These are phyloP conservation scores for Cyathus striatus DNA, from an alignment of 768 basidiomycete species.

Conservation along the genomic window DNA sequence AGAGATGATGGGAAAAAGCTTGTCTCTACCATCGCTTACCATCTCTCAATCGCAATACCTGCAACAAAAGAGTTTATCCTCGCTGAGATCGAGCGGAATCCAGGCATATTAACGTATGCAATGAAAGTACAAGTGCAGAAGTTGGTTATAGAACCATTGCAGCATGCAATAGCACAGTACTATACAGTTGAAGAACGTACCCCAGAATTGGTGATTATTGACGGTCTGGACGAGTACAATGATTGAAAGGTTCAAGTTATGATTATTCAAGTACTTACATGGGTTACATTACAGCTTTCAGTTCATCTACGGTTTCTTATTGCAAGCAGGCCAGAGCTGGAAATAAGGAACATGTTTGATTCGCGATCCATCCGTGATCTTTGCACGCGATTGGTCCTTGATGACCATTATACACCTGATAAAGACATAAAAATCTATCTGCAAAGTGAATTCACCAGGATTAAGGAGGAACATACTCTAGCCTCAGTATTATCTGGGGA, in stretches of 20 bases:
- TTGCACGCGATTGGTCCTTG: background rate
- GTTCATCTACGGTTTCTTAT: background rate
- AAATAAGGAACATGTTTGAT: background rate
- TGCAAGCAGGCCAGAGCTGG: background rate
- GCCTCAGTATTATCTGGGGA: background rate
- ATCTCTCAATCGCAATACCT: conserved; percentile 12
- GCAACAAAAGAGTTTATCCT: background rate
- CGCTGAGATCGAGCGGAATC: background rate
- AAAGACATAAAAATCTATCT: background rate
- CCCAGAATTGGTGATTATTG: conserved; percentile 12
- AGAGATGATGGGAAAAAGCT: conserved; percentile 17
- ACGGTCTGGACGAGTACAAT: conserved; percentile 18
- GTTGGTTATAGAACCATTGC: background rate
- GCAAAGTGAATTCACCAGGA: background rate
- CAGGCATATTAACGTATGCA: background rate
- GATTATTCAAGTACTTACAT: background rate
- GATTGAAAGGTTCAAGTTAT: background rate
- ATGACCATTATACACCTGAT: background rate
- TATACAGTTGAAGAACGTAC: background rate
- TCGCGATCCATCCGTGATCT: background rate
- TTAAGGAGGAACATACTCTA: background rate
- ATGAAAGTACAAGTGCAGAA: background rate
- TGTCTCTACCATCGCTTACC: conserved; percentile 22
- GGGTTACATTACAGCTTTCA: background rate
- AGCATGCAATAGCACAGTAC: background rate